Percentiles rank a stretch among this genome's conserved stretches.
These are phyloP conservation scores for Rhizopogon roseolus DNA, from an alignment of 768 basidiomycete genomes.

Conservation along the genomic window DNA sequence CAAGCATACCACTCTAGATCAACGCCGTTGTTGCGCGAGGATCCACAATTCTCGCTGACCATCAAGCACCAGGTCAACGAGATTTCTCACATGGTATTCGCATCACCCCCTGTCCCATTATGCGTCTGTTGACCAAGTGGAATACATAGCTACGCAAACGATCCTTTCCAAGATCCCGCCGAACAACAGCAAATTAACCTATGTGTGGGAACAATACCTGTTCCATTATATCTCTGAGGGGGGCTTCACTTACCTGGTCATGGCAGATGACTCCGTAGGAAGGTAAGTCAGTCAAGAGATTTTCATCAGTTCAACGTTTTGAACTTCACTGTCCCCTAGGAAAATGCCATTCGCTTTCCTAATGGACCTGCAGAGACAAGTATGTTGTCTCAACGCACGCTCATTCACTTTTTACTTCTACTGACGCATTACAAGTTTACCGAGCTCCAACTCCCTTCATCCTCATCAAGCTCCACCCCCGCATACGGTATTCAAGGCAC, in stretches of 20 bases:
- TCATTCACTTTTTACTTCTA: conserved; percentile 1
- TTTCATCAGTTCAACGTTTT: not conserved
- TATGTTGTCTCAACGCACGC: conserved; percentile 16
- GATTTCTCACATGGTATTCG: conserved; percentile 84
- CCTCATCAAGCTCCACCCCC: conserved; percentile 50
- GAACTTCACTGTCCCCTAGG: conserved; percentile 31
- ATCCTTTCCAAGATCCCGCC: conserved; percentile 96
- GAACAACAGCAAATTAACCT: conserved; percentile 76
- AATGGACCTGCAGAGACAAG: conserved; percentile 78
- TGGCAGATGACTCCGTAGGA: conserved; percentile 92
- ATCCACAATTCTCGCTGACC: conserved; percentile 79
- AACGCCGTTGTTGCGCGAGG: conserved; percentile 83
- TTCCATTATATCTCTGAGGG: conserved; percentile 93
- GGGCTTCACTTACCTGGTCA: conserved; percentile 84
- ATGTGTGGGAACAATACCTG: conserved; percentile 90
- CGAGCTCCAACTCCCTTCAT: conserved; percentile 56
- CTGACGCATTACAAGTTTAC: conserved; percentile 42
- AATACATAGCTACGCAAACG: conserved; percentile 66
- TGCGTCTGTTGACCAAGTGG: not conserved
- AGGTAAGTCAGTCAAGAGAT: conserved; percentile 45
- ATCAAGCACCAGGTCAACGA: conserved; percentile 64
- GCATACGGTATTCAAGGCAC: conserved; percentile 66
- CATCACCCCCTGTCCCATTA: not conserved
- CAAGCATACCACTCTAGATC: conserved; percentile 39
- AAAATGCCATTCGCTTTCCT: conserved; percentile 95